Evolutionary conservation across 495 filamentous ascomycete species (phyloP).

Genomic region (Neurospora tetraspora): DNA sequence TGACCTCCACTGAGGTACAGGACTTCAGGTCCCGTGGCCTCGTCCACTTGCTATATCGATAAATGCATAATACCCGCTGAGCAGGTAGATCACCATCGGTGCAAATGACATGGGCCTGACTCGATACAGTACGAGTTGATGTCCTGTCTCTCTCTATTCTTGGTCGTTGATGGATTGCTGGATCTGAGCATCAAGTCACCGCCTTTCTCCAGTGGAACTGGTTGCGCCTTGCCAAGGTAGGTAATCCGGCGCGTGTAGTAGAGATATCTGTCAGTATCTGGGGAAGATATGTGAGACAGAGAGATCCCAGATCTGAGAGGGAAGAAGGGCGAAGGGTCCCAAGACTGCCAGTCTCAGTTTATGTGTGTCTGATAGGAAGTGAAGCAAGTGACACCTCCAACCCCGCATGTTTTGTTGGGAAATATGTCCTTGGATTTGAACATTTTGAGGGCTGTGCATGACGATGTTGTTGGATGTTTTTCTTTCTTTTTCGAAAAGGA

Average conservation of each 20-base stretch:
- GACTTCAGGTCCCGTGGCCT: neutral
- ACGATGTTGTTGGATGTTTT: neutral
- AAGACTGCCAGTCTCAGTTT: neutral
- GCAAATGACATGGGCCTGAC: neutral
- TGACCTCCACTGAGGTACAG: neutral
- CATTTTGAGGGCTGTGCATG: neutral
- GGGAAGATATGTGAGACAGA: neutral
- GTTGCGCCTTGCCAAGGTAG: neutral
- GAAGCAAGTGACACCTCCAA: neutral
- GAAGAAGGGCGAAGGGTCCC: neutral
- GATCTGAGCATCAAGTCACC: neutral
- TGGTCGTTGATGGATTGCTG: neutral
- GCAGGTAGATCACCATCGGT: neutral
- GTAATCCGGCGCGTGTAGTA: neutral
- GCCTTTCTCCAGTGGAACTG: neutral
- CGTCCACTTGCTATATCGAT: neutral
- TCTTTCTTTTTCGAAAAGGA: neutral
- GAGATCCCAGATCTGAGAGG: neutral
- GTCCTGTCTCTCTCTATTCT: neutral
- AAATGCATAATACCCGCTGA: neutral
- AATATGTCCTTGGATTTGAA: neutral
- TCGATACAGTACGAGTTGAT: neutral
- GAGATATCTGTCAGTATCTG: neutral
- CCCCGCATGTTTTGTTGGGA: neutral
- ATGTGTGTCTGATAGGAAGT: neutral